Evolutionary conservation across 2,329 filamentous ascomycete species (phyloP), one percentile per base, ranked within the genome.

Genomic region (Colletotrichum sp.): DNA sequence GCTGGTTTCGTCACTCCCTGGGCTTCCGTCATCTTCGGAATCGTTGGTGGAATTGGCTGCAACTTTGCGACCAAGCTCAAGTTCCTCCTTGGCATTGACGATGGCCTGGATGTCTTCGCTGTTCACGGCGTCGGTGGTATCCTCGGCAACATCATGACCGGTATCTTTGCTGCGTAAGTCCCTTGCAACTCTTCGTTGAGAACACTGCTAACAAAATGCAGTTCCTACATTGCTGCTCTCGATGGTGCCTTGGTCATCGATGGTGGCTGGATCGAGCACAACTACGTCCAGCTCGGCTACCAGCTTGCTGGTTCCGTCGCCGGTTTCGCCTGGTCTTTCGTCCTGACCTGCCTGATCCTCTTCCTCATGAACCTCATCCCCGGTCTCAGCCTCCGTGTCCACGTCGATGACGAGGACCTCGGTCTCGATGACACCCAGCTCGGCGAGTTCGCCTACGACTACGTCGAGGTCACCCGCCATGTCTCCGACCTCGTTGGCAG

Each of bases 71-170:
- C 95, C 82, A 98, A 98, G 90, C 90, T 95, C 90, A 93, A 90
- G 92, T 93, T 91, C 80, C 70, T 90, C 65, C 89, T 98, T 81
- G 92, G 92, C 77, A 93, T 98, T 72, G 95, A 98, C 80, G 95
- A 98, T 83, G 93, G 94, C 8, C 94, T 98, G 85, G 95, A 98
- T 87, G 93, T 98, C 81, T 97, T 98, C 85, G 95, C 95, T 79
- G 95, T 97, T 85, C 95, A 98, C 90, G 95, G 92, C 81, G 87
- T 98, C 78, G 95, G 95, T 65, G 95, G 95, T 79, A 95, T 97
- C 79, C 89, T 94, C 74, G 95, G 95, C 67, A 94, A 98, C 80
- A 85, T 96, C 75, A 89, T 95, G 85, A 96, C 95, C 72, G 95
- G 93, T 78, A 86, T 96, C 78, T 95, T 96, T 82, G 94, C 91